phyloP scores from a whole-genome alignment of 2,329 filamentous ascomycete species.

The Colletotrichum gigasporum region DNA sequence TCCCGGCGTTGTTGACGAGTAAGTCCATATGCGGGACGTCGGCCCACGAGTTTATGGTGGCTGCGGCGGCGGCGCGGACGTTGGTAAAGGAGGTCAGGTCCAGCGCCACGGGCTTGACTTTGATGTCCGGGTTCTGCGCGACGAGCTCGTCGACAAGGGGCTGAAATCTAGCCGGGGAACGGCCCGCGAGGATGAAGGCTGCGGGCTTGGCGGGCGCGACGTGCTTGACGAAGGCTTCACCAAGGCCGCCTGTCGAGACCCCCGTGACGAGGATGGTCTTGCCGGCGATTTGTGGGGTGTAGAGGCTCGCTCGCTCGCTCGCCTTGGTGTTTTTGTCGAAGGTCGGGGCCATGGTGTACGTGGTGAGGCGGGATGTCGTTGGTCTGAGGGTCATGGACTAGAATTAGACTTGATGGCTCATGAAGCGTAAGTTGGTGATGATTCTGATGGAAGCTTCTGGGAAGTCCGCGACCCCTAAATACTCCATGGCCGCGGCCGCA shows the following conservation, averaged over 20 bases:
- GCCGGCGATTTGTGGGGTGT: slow-evolving; percentile 42
- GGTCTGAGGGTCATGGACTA: no score
- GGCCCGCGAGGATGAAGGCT: slow-evolving; percentile 56
- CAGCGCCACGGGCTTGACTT: slow-evolving; percentile 45
- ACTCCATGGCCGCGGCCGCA: no score
- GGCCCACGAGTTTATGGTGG: slow-evolving; percentile 43
- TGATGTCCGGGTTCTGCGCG: slow-evolving; percentile 42
- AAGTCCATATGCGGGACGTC: slow-evolving; percentile 48
- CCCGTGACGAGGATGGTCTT: slow-evolving; percentile 53
- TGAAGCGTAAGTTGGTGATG: background rate
- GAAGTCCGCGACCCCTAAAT: no score
- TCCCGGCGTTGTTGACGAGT: slow-evolving; percentile 53
- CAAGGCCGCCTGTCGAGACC: slow-evolving; percentile 48
- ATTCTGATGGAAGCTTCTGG: background rate
- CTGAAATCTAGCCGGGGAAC: slow-evolving; percentile 50
- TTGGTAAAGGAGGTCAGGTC: slow-evolving; percentile 50
- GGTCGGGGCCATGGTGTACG: background rate
- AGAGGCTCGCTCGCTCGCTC: slow-evolving; percentile 40
- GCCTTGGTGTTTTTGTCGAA: slow-evolving; percentile 32
- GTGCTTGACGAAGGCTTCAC: slow-evolving; percentile 45
- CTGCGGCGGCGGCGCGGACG: slow-evolving; percentile 48
- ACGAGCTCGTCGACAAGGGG: slow-evolving; percentile 46
- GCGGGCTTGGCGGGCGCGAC: slow-evolving; percentile 48
- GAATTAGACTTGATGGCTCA: background rate
- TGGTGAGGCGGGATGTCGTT: no score